Conservation (phyloP, 2,329 filamentous ascomycete species). For the Colletotrichum sp. region DNA sequence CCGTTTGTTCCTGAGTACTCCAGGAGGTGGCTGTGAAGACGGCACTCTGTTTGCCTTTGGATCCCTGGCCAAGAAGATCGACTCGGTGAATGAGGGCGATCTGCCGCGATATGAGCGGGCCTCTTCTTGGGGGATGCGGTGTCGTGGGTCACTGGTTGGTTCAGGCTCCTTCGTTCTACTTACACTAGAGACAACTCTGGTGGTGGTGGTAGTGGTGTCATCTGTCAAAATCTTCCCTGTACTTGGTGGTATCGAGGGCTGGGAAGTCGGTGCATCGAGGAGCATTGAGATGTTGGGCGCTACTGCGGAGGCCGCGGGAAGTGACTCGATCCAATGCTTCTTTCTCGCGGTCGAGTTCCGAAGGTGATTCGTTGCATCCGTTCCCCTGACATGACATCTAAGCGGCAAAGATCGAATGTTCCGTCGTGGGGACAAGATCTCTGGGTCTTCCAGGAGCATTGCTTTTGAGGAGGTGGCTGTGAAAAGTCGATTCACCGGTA, state of each 20-base stretch:
- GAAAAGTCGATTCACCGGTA: background rate
- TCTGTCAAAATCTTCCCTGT: background rate
- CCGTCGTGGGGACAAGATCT: no score
- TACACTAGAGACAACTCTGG: background rate
- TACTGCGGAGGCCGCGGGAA: background rate
- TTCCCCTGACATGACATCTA: background rate
- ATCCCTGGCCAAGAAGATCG: background rate
- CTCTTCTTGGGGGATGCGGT: background rate
- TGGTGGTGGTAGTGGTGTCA: background rate
- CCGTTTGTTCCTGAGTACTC: background rate
- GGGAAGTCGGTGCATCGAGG: background rate
- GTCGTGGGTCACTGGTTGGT: background rate
- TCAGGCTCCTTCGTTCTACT: background rate
- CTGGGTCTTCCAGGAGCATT: background rate
- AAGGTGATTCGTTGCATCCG: background rate
- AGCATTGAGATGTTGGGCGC: background rate
- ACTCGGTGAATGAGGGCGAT: background rate
- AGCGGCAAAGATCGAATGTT: background rate
- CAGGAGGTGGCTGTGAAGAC: slow-evolving; percentile 15
- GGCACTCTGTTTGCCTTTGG: background rate
- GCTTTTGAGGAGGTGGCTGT: background rate
- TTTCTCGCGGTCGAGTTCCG: background rate
- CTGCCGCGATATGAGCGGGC: background rate
- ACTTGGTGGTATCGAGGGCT: background rate
- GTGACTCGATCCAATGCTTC: background rate